Conservation (phyloP, 139 green algal genomes). For the Chlorella ohadii region DNA sequence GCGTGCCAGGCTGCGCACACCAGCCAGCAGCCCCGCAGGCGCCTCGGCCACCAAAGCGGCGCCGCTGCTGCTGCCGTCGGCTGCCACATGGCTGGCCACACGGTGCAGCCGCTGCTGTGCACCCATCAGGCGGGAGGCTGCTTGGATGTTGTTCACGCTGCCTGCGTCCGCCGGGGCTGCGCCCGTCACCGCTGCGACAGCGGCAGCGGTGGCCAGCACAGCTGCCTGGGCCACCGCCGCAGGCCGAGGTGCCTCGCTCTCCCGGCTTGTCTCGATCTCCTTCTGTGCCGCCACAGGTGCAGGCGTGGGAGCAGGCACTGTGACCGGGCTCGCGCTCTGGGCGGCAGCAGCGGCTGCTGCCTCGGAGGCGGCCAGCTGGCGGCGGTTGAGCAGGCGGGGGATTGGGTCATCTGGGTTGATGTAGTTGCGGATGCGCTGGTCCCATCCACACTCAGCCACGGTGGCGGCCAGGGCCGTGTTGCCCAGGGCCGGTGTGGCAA, state of each 20-base stretch:
- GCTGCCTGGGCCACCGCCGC: neutral
- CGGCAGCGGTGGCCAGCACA: neutral
- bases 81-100: constrained; percentile 8
- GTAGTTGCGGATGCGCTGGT: constrained; percentile 65
- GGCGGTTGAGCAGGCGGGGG: constrained; percentile 30
- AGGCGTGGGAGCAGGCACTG: neutral
- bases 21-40: neutral
- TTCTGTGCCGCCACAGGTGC: neutral
- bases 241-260: too few species aligned
- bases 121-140: neutral
- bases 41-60: neutral
- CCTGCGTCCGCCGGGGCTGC: neutral
- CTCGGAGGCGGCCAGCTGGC: neutral
- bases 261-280: too few species aligned
- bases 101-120: constrained; percentile 10
- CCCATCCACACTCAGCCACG: constrained; percentile 64
- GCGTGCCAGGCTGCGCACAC: neutral
- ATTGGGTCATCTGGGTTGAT: constrained; percentile 57
- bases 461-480: constrained; percentile 73
- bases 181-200: neutral
- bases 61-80: neutral
- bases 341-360: neutral
- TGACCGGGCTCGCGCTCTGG: too few species aligned
- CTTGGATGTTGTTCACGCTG: constrained; percentile 8
- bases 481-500: constrained; percentile 79